Conservation (phyloP, 2,329 filamentous ascomycete species). For the Dactylellina haptotyla region DNA sequence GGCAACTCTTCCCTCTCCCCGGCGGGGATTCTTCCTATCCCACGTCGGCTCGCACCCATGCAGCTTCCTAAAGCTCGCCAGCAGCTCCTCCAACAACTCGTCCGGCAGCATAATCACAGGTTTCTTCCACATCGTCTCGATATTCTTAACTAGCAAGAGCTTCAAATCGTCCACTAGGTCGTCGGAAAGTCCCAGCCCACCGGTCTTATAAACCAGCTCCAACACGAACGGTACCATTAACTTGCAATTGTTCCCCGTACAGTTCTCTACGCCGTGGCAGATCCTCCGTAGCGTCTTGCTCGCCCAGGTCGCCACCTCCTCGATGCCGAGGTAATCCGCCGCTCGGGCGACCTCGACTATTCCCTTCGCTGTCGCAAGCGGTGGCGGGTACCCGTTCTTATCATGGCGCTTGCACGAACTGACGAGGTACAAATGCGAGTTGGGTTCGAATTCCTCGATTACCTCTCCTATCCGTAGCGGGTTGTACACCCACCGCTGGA, state of each 20-base stretch:
- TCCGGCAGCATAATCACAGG: constrained; percentile 37
- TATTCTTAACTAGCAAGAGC: constrained; percentile 24
- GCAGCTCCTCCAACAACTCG: constrained; percentile 20
- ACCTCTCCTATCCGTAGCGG: constrained; percentile 31
- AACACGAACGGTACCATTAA: constrained; percentile 53
- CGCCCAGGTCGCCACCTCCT: constrained; percentile 54
- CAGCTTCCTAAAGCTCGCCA: constrained; percentile 27
- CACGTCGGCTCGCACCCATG: background rate
- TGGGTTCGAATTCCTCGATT: constrained; percentile 29
- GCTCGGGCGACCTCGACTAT: constrained; percentile 55
- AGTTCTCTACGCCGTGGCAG: constrained; percentile 54
- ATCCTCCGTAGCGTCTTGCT: constrained; percentile 47
- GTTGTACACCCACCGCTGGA: constrained; percentile 47
- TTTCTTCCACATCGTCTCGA: constrained; percentile 50
- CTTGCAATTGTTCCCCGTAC: constrained; percentile 51
- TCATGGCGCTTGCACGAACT: constrained; percentile 25
- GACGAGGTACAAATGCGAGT: constrained; percentile 27
- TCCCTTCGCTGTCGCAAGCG: constrained; percentile 36
- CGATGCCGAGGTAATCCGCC: constrained; percentile 55
- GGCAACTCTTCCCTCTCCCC: background rate
- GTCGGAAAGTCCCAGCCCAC: constrained; percentile 33
- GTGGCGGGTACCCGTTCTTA: constrained; percentile 25
- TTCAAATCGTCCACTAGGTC: constrained; percentile 7
- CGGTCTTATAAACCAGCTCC: constrained; percentile 43
- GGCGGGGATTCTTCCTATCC: background rate